Percentiles rank a stretch among this genome's conserved stretches.
phyloP scores from a whole-genome alignment of 352 stramenopile genomes.

The Globisporangium viniferum region DNA sequence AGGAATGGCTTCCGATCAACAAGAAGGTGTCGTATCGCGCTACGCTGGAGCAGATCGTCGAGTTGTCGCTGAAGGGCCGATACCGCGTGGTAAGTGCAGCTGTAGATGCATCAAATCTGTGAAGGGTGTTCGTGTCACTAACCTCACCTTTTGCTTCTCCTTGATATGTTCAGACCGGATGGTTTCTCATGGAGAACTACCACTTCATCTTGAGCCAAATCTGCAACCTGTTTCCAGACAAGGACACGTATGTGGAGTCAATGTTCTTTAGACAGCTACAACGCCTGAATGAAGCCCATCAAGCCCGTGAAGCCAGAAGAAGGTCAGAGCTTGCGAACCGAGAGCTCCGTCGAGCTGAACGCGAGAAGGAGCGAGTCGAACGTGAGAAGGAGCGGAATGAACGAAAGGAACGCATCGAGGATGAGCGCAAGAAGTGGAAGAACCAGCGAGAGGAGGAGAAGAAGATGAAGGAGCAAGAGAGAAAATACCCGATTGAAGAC shows the following conservation, averaged over 20 bases:
- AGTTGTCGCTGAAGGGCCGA: conserved; percentile 63
- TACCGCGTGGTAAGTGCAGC: conserved; percentile 64
- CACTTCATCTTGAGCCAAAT: conserved; percentile 81
- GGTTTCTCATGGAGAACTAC: conserved; percentile 84
- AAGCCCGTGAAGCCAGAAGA: conserved; percentile 48
- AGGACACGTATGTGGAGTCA: conserved; percentile 71
- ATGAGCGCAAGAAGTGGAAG: conserved; percentile 43
- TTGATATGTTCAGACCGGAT: conserved; percentile 46
- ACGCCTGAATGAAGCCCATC: conserved; percentile 64
- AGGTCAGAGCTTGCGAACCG: conserved; percentile 56
- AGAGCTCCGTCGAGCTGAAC: conserved; percentile 54
- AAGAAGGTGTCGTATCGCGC: conserved; percentile 83
- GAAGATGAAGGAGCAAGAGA: conserved; percentile 55
- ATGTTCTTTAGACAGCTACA: conserved; percentile 87
- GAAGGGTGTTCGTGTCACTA: not conserved
- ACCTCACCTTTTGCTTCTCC: conserved; percentile 12
- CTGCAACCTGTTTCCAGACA: conserved; percentile 68
- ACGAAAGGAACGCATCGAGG: conserved; percentile 40
- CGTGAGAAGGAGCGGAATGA: conserved; percentile 57
- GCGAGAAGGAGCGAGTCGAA: conserved; percentile 54
- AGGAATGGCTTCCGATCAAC: conserved; percentile 84
- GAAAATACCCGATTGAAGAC: conserved; percentile 74
- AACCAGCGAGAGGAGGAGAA: conserved; percentile 63
- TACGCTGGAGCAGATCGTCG: conserved; percentile 79
- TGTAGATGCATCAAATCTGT: conserved; percentile 1